Conservation (phyloP, 768 basidiomycete genomes). For the Lactifluus echinatus region DNA sequence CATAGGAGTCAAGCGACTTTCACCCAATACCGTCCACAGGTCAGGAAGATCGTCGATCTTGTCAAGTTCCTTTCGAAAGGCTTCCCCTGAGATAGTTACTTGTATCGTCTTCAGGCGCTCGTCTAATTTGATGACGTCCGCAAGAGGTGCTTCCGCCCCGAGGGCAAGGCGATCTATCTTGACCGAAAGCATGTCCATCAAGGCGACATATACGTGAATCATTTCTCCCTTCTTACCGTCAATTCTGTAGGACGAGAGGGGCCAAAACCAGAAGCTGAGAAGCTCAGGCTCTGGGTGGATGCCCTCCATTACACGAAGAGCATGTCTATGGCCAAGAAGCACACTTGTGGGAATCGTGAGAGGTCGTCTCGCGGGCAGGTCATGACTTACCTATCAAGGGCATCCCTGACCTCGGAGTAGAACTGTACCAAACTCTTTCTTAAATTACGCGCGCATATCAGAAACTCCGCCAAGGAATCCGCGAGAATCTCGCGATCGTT, state of each 20-base stretch:
- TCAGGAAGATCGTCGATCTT: not conserved
- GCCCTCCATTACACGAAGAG: not conserved
- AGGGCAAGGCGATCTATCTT: not conserved
- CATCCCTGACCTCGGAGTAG: not conserved
- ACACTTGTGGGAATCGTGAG: not conserved
- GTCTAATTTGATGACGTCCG: not conserved
- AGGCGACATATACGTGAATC: not conserved
- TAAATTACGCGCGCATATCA: not conserved
- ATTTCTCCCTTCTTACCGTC: not conserved
- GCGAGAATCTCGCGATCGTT: not conserved
- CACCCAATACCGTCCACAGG: not conserved
- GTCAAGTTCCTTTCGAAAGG: not conserved
- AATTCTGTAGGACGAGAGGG: not conserved
- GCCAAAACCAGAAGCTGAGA: not conserved
- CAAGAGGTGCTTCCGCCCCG: not conserved
- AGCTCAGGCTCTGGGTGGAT: not conserved
- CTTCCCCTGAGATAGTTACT: not conserved
- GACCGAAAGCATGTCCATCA: not conserved
- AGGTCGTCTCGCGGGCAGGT: constrained; percentile 34
- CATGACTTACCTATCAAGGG: constrained; percentile 35
- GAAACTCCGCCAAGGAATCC: constrained; percentile 2
- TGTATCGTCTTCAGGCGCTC: not conserved
- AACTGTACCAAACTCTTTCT: not conserved
- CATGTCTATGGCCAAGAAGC: not conserved
- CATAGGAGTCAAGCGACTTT: not conserved